Percentiles rank a stretch among this genome's conserved stretches.
These are phyloP conservation scores for Meyerozyma guilliermondii DNA, from an alignment of 1,139 yeast species.

Conservation along the genomic window DNA sequence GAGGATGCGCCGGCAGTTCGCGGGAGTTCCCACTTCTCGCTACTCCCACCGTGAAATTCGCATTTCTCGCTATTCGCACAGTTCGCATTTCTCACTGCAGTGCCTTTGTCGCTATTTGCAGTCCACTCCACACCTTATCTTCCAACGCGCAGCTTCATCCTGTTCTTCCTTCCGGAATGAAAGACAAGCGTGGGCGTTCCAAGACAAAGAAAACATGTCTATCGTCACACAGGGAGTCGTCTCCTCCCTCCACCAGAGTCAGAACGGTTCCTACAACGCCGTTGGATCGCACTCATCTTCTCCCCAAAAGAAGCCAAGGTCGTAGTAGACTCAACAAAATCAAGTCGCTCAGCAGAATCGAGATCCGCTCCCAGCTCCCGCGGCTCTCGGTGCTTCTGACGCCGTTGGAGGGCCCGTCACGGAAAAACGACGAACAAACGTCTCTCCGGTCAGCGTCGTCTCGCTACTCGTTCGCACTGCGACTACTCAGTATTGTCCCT, in stretches of 20 bases:
- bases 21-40: too few relatives aligned
- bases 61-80: too few relatives aligned
- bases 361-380: neutral
- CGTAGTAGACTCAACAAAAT: neutral
- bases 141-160: neutral
- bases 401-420: neutral
- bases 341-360: constrained; percentile 1
- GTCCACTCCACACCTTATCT: neutral
- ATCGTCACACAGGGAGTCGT: constrained; percentile 1
- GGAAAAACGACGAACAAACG: neutral
- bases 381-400: neutral
- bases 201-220: constrained; percentile 1
- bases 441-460: neutral
- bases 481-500: constrained; percentile 15
- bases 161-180: neutral
- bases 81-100: too few relatives aligned
- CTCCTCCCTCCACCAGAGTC: neutral
- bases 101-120: neutral
- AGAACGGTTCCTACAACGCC: constrained; percentile 1
- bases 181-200: constrained; percentile 1
- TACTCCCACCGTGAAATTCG: too few relatives aligned
- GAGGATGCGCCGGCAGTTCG: too few relatives aligned
- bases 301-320: neutral
- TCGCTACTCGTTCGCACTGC: constrained; percentile 13
- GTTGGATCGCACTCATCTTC: neutral